phyloP scores from a whole-genome alignment of 75 land plant species.

The Selaginella tamariscina region DNA sequence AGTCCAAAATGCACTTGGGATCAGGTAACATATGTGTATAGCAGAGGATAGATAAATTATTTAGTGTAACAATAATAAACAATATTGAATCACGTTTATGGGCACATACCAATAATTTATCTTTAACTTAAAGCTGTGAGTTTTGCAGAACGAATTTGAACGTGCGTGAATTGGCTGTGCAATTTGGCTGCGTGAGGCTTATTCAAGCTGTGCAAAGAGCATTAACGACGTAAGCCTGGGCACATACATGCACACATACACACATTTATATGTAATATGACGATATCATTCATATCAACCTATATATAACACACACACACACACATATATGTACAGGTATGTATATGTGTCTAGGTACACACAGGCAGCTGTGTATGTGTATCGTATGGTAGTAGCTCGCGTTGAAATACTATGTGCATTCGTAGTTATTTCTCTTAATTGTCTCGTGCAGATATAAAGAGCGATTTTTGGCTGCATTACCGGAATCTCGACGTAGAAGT shows the following conservation, averaged over 20 bases:
- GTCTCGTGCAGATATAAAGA: constrained; percentile 51
- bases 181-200: constrained; percentile 86
- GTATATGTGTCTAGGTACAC: too few species aligned
- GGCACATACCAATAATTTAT: neutral
- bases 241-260: too few species aligned
- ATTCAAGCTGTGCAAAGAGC: constrained; percentile 57
- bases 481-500: constrained; percentile 51
- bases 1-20: constrained; percentile 65
- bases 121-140: neutral
- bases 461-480: constrained; percentile 66
- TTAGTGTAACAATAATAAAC: neutral
- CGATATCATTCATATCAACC: too few species aligned
- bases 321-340: too few species aligned
- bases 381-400: too few species aligned
- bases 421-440: too few species aligned
- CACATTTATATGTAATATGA: too few species aligned
- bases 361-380: too few species aligned
- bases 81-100: too few species aligned
- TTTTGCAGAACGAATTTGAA: constrained; percentile 55
- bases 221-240: constrained; percentile 56
- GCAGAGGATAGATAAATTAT: neutral
- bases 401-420: too few species aligned
- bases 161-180: constrained; percentile 65
- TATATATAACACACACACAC: too few species aligned
- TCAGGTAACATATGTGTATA: constrained; percentile 38